Base-by-base conservation (phyloP, 1,284 basidiomycete species). In the Ganoderma leucocontextum region DNA sequence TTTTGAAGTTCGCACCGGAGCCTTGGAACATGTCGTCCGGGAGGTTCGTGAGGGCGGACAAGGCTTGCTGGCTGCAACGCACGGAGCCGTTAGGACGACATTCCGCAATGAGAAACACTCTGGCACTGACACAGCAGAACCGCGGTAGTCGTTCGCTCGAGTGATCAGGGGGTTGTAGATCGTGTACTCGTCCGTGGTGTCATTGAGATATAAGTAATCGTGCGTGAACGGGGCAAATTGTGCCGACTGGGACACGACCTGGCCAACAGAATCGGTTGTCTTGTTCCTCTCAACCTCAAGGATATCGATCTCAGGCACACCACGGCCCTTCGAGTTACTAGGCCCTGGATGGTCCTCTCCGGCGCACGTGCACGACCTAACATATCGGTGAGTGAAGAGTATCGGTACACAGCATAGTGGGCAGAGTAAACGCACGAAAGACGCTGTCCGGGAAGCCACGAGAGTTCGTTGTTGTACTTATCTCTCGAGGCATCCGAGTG, bases 301-400 rank as follows among this genome's bases (percentile, higher is more conserved):
- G 49, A 95, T 82, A 80, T 95, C 93, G 66, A 97, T 95, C 80
- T 97, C 95, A 6, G 95, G 95, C 0, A 95, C 93, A 0, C 90
- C 85, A 39, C 95, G 87, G 19, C 94, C 95, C 72, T 90, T 86
- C 0, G 80, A 64, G 44, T 83, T 82, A 52, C 85, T 79, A 15
- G 95, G 95, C 0, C 95, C 95, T 0, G 95, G 95, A 77, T 97
- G 95, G 1, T 91, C 91, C 70, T 94, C 90, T 29, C 88, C 88
- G 0, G 90, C 81, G 75, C 95, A 97, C 0, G 95, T 95, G 75
- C 95, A 96, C 0, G 85, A 78, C 2, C 86, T 65, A 29, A 22
- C 22, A 17, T 8, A 33, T 22, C 6, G 13, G n/a, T 36, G n/a
- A 22, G 36, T 39, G 4, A 55, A n/a, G 15, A 5, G 2, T 10